A percentile compares a stretch with the other conserved stretches of the same genome.
These are phyloP conservation scores for Aspergillus luchuensis DNA, from an alignment of 2,329 filamentous ascomycete genomes.

Conservation along the genomic window DNA sequence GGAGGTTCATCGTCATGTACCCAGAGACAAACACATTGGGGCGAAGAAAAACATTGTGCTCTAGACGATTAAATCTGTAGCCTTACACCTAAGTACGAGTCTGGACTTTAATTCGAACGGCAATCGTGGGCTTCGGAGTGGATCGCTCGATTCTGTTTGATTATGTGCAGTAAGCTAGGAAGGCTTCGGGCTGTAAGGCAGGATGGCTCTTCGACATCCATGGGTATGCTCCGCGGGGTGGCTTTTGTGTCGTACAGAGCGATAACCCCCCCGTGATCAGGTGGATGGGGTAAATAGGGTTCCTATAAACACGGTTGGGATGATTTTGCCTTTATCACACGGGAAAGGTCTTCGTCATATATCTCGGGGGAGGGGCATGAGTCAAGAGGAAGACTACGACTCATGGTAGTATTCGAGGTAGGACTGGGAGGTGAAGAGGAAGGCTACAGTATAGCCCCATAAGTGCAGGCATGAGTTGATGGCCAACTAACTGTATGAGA, in stretches of 20 bases:
- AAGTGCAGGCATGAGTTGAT: neutral
- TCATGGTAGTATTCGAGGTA: no score
- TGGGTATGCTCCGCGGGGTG: constrained; percentile 4
- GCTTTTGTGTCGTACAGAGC: constrained; percentile 6
- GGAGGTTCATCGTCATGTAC: no score
- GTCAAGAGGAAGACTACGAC: neutral
- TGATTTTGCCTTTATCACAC: constrained; percentile 7
- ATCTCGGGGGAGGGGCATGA: neutral
- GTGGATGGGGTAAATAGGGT: neutral
- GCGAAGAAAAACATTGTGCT: no score
- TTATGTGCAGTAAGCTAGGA: neutral
- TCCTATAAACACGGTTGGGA: constrained; percentile 2
- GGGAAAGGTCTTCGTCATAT: constrained; percentile 8
- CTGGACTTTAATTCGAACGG: neutral
- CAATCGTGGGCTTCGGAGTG: neutral
- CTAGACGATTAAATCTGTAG: no score
- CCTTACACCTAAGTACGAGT: no score
- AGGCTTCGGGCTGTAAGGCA: constrained; percentile 2
- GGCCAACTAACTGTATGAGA: neutral
- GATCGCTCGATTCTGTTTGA: neutral
- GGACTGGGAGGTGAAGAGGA: neutral
- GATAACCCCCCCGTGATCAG: constrained; percentile 1
- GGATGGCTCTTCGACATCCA: neutral
- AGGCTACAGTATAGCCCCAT: neutral
- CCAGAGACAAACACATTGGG: no score